phyloP scores from a whole-genome alignment of 2,329 filamentous ascomycete genomes.

The Lithohypha guttulata region DNA sequence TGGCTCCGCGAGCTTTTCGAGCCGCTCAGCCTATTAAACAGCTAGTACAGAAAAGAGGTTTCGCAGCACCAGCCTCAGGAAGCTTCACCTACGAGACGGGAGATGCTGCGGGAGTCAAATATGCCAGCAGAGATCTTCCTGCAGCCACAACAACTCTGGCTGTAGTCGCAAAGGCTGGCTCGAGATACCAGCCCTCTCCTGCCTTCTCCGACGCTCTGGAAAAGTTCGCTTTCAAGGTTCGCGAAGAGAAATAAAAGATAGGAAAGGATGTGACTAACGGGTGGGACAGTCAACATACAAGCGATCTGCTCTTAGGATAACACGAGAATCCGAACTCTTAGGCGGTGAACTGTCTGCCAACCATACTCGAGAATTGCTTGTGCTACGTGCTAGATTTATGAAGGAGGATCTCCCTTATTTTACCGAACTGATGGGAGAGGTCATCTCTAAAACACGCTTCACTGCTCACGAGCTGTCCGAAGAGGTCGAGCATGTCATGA shows the following conservation, averaged over 20 bases:
- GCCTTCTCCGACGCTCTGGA: constrained; percentile 83
- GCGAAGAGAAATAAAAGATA: constrained; percentile 25
- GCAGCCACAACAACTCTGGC: constrained; percentile 85
- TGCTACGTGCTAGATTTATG: constrained; percentile 90
- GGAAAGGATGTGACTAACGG: constrained; percentile 9
- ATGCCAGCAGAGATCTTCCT: constrained; percentile 79
- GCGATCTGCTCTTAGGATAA: constrained; percentile 84
- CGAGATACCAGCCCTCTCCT: constrained; percentile 80
- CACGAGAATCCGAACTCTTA: constrained; percentile 87
- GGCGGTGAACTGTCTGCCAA: constrained; percentile 79
- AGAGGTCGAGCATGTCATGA: constrained; percentile 67
- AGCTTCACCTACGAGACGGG: constrained; percentile 80
- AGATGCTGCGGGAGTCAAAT: constrained; percentile 79
- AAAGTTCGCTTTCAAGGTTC: constrained; percentile 95
- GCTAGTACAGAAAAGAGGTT: constrained; percentile 45
- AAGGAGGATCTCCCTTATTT: constrained; percentile 95
- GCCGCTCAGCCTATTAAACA: constrained; percentile 52
- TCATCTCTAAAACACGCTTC: constrained; percentile 79
- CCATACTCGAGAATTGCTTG: constrained; percentile 85
- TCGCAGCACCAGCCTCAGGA: constrained; percentile 57
- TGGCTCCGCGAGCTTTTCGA: constrained; percentile 54
- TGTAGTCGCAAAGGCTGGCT: constrained; percentile 86
- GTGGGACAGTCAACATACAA: constrained; percentile 63
- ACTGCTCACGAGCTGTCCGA: constrained; percentile 77
- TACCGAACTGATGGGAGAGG: constrained; percentile 86